These are phyloP conservation scores for Platanthera guangdongensis DNA, from an alignment of 106 monocot genomes.

Conservation along the genomic window DNA sequence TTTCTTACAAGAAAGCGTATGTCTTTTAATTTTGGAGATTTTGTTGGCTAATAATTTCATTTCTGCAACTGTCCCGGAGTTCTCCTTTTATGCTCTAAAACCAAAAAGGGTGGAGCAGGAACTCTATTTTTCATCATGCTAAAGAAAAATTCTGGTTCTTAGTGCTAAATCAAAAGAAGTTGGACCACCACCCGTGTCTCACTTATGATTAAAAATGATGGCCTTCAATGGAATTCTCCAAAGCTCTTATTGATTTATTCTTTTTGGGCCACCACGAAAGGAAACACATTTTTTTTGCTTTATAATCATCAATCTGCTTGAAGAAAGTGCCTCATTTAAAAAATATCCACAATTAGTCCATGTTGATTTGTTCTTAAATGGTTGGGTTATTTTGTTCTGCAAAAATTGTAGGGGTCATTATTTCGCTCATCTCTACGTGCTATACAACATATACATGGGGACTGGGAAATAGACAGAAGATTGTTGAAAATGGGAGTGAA, in stretches of 20 bases:
- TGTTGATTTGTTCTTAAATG: background rate
- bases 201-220: background rate
- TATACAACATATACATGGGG: slow-evolving; percentile 32
- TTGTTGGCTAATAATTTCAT: background rate
- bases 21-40: background rate
- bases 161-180: background rate
- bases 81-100: background rate
- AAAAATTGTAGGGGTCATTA: slow-evolving; percentile 41
- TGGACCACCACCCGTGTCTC: background rate
- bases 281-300: no score
- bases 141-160: background rate
- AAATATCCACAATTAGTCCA: background rate
- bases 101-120: background rate
- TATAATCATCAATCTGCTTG: background rate
- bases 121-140: background rate
- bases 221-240: background rate
- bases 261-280: background rate
- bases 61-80: background rate
- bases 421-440: slow-evolving; percentile 40
- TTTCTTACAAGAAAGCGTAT: background rate
- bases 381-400: background rate
- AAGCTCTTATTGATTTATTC: background rate
- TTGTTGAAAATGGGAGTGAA: slow-evolving; percentile 62
- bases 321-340: background rate
- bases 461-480: slow-evolving; percentile 61